These are phyloP conservation scores for Lipomyces starkeyi DNA, from an alignment of 805 yeast genomes.

Conservation along the genomic window DNA sequence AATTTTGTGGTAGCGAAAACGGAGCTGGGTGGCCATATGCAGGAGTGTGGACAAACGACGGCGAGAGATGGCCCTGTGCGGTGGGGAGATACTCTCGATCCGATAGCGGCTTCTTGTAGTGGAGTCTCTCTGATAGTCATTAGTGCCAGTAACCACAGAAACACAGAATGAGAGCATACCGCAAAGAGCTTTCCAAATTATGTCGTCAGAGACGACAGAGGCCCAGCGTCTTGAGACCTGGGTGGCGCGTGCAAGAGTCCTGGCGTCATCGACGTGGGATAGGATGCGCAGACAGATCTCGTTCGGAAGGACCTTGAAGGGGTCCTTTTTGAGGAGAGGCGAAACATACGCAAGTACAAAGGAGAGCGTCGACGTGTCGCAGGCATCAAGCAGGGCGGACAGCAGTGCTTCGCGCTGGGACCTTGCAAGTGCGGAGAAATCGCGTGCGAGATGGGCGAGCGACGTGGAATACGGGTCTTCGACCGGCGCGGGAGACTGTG, in stretches of 20 bases:
- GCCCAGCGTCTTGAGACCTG: slow-evolving; percentile 88
- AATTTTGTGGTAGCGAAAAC: neutral
- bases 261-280: slow-evolving; percentile 81
- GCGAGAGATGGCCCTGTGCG: neutral
- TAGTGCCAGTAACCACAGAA: neutral
- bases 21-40: slow-evolving; percentile 2
- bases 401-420: slow-evolving; percentile 32
- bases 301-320: slow-evolving; percentile 64
- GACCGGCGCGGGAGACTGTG: neutral
- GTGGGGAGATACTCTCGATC: neutral
- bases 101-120: slow-evolving; percentile 6
- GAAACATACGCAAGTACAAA: slow-evolving; percentile 41
- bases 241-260: slow-evolving; percentile 87
- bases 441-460: slow-evolving; percentile 24
- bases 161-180: slow-evolving; percentile 38
- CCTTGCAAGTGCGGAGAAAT: slow-evolving; percentile 25
- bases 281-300: slow-evolving; percentile 83
- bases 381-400: slow-evolving; percentile 31
- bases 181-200: slow-evolving; percentile 52
- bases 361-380: slow-evolving; percentile 37
- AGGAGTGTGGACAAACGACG: neutral
- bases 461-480: slow-evolving; percentile 4
- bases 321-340: slow-evolving; percentile 50
- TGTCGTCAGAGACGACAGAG: slow-evolving; percentile 49
- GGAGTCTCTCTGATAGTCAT: slow-evolving; percentile 12